Evolutionary conservation across 1,284 basidiomycete species (phyloP).

Genomic region (Coniferiporia sulphurascens): DNA sequence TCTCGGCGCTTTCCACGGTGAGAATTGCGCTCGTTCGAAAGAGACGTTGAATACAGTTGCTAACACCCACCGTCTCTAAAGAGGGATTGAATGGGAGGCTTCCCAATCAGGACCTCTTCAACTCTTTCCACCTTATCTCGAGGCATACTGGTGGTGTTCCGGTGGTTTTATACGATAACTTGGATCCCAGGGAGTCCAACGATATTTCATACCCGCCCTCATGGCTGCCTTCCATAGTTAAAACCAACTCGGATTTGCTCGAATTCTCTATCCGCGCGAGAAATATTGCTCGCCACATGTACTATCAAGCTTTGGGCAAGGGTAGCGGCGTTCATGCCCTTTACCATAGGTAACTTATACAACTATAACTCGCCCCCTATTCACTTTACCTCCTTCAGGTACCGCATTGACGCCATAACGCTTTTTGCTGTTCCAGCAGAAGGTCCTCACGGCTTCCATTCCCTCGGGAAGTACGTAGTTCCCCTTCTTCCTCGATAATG

Average conservation of each 20-base stretch:
- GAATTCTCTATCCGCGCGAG: conserved; percentile 54
- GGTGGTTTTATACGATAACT: conserved; percentile 72
- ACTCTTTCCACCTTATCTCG: conserved; percentile 75
- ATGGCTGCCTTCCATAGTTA: conserved; percentile 45
- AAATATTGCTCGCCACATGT: conserved; percentile 61
- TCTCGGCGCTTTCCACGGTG: conserved; percentile 87
- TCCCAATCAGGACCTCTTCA: conserved; percentile 94
- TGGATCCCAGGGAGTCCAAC: conserved; percentile 45
- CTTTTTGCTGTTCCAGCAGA: conserved; percentile 82
- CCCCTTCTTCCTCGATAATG: neutral
- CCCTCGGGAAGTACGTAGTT: conserved; percentile 70
- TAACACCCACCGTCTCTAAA: conserved; percentile 29
- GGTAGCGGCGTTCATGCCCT: conserved; percentile 77
- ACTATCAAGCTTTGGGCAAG: conserved; percentile 63
- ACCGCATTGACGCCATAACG: conserved; percentile 92
- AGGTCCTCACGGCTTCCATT: conserved; percentile 94
- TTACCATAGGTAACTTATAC: conserved; percentile 61
- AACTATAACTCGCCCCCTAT: too few species aligned
- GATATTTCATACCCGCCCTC: conserved; percentile 29
- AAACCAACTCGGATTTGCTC: conserved; percentile 39
- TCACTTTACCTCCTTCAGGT: conserved; percentile 42
- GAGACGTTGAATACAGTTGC: neutral
- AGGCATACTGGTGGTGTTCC: conserved; percentile 69
- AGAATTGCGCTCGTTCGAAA: conserved; percentile 24
- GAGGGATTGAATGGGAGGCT: conserved; percentile 94